phyloP scores from a whole-genome alignment of 768 basidiomycete species.

The Lenzites betulinus region DNA sequence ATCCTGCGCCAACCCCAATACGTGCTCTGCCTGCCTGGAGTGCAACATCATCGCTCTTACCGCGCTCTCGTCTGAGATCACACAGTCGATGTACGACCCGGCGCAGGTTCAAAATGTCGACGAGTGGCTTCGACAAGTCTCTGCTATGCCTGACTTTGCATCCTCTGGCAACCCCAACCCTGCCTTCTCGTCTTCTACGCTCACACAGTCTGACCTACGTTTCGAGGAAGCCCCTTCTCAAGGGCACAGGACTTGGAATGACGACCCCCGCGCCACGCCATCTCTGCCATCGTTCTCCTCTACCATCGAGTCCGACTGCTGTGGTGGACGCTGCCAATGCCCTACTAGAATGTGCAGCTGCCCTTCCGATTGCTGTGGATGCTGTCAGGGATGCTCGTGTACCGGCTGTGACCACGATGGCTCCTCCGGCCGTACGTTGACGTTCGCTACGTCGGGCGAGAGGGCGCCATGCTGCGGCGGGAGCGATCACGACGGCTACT shows the following conservation, averaged over 20 bases:
- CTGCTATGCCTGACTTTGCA: constrained; percentile 34
- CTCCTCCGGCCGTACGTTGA: constrained; percentile 26
- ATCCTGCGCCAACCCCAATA: constrained; percentile 39
- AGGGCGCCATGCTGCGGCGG: constrained; percentile 32
- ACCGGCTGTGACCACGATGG: constrained; percentile 27
- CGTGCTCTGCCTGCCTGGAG: constrained; percentile 57
- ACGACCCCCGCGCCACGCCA: constrained; percentile 12
- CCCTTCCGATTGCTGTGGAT: constrained; percentile 34
- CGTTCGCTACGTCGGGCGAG: constrained; percentile 39
- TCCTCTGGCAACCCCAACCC: neutral
- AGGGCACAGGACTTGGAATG: constrained; percentile 23
- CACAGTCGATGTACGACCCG: constrained; percentile 40
- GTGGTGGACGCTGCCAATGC: constrained; percentile 39
- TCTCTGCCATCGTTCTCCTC: constrained; percentile 21
- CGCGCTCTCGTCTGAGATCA: constrained; percentile 43
- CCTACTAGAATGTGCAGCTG: constrained; percentile 36
- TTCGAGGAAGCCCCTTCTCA: constrained; percentile 6
- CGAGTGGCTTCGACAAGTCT: constrained; percentile 63
- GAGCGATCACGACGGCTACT: neutral
- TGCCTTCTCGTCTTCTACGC: neutral
- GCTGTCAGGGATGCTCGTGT: constrained; percentile 35
- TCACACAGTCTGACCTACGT: constrained; percentile 9
- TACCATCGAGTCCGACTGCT: constrained; percentile 28
- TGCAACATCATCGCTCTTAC: constrained; percentile 60
- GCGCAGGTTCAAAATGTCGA: constrained; percentile 48